phyloP scores from a whole-genome alignment of 805 yeast genomes.

The Myxozyma mucilagina region DNA sequence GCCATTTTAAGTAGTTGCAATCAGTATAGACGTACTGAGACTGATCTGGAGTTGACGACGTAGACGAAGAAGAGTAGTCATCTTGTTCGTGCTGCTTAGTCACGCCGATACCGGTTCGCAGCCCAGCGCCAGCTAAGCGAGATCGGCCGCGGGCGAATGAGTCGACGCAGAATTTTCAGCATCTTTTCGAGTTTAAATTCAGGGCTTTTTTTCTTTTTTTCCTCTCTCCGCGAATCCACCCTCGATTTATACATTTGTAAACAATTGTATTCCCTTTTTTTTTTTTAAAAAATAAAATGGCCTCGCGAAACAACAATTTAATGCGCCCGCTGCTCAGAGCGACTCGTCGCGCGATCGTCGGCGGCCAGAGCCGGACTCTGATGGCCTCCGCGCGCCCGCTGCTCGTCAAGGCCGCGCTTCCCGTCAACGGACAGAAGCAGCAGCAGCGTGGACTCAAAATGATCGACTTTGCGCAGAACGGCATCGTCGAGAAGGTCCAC shows the following conservation, averaged over 20 bases:
- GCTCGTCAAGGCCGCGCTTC: constrained; percentile 50
- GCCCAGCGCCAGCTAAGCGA: background rate
- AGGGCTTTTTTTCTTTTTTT: background rate
- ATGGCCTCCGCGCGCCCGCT: constrained; percentile 35
- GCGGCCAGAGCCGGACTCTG: constrained; percentile 72
- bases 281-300: constrained; percentile 50
- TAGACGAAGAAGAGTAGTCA: background rate
- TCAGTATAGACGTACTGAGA: background rate
- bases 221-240: constrained; percentile 8
- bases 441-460: constrained; percentile 89
- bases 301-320: constrained; percentile 38
- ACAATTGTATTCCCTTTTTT: constrained; percentile 49
- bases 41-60: background rate
- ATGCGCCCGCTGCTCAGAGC: too few relatives aligned
- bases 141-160: constrained; percentile 8
- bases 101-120: constrained; percentile 2
- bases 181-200: background rate
- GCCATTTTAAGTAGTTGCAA: constrained; percentile 5
- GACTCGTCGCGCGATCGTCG: too few relatives aligned
- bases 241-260: background rate
- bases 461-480: constrained; percentile 82
- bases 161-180: constrained; percentile 5
- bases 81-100: background rate
- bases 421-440: constrained; percentile 50
- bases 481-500: constrained; percentile 91